A percentile compares a stretch with the other conserved stretches of the same genome.
These are phyloP conservation scores for Melaleuca alternifolia DNA, from an alignment of 345 rosid genomes.

Conservation along the genomic window DNA sequence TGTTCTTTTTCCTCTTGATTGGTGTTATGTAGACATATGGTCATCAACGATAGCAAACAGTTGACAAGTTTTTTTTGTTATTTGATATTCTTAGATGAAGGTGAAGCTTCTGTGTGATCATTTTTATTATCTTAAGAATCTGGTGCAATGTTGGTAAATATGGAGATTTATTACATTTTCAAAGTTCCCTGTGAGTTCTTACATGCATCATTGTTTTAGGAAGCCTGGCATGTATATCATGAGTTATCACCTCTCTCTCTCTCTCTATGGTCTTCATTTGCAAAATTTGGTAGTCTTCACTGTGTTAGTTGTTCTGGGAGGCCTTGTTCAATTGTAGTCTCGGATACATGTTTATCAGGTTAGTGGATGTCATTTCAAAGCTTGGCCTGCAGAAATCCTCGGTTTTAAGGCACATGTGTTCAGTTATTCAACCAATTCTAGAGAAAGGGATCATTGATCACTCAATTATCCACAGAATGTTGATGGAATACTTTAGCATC, in stretches of 20 bases:
- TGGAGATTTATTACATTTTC: background rate
- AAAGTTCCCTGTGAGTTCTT: background rate
- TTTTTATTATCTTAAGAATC: background rate
- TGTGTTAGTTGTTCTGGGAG: background rate
- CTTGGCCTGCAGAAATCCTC: constrained; percentile 57
- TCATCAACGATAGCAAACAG: background rate
- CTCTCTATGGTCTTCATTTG: background rate
- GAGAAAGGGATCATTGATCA: constrained; percentile 96
- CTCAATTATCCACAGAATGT: constrained; percentile 65
- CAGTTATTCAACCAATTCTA: constrained; percentile 73
- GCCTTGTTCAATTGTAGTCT: background rate
- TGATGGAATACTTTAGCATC: constrained; percentile 67
- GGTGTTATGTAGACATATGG: background rate
- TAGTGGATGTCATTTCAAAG: constrained; percentile 68
- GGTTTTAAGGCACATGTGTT: constrained; percentile 68
- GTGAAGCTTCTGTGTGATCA: background rate
- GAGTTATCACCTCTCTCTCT: background rate
- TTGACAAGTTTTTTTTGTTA: background rate
- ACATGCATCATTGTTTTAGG: background rate
- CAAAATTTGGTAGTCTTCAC: background rate
- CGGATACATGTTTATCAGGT: constrained; percentile 27
- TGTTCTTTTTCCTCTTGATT: background rate
- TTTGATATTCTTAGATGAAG: background rate
- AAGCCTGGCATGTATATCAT: background rate
- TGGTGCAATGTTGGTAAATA: background rate